Percentiles rank a stretch among this genome's conserved stretches.
phyloP scores from a whole-genome alignment of 345 rosid genomes.

The Eucalyptus pauciflora region DNA sequence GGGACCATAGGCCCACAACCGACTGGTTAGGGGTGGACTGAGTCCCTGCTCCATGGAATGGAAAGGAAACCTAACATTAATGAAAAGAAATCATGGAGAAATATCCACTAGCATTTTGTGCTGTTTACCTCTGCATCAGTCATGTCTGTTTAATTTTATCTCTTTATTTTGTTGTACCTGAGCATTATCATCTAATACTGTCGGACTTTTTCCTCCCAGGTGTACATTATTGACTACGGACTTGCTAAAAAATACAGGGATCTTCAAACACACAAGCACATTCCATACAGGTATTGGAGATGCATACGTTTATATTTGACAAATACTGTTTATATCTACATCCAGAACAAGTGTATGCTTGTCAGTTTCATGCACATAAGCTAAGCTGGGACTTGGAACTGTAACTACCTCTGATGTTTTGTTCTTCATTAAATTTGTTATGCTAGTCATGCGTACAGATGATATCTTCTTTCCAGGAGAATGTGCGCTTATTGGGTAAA shows the following conservation, averaged over 20 bases:
- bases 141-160: neutral
- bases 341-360: neutral
- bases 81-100: neutral
- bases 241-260: conserved; percentile 87
- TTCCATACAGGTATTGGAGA: conserved; percentile 49
- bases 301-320: neutral
- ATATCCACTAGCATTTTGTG: neutral
- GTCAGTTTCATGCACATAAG: neutral
- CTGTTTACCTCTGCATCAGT: neutral
- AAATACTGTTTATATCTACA: neutral
- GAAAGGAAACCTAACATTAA: neutral
- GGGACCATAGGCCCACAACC: neutral
- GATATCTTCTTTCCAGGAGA: neutral
- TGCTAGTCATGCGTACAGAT: neutral
- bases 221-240: conserved; percentile 73
- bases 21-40: neutral
- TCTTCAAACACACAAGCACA: conserved; percentile 85
- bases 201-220: conserved; percentile 27
- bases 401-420: neutral
- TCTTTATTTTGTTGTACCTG: neutral
- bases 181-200: neutral
- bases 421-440: neutral
- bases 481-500: neutral
- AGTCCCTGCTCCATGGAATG: neutral
- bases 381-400: neutral